phyloP scores from a whole-genome alignment of 1,284 basidiomycete genomes.

The Ustilago trichophora region DNA sequence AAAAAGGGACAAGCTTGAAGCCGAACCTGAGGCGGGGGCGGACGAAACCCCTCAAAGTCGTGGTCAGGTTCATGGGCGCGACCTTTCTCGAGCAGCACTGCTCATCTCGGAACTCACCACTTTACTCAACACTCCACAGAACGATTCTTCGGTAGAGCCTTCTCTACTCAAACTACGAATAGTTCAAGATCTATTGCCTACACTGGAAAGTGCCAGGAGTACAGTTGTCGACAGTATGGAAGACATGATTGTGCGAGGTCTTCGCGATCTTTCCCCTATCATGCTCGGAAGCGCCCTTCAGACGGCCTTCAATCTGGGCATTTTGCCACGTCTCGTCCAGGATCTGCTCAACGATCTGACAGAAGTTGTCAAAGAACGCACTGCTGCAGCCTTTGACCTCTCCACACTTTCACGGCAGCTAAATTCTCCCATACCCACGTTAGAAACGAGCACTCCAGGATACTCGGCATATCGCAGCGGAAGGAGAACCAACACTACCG shows the following conservation, averaged over 20 bases:
- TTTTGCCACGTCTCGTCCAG: slow-evolving; percentile 82
- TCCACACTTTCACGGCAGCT: slow-evolving; percentile 84
- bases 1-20: too few species aligned
- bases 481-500: too few species aligned
- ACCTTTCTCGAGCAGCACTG: slow-evolving; percentile 47
- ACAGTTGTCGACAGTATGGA: slow-evolving; percentile 56
- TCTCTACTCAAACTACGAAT: too few species aligned
- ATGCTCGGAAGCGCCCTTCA: slow-evolving; percentile 89
- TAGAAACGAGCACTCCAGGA: not conserved
- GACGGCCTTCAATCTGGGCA: slow-evolving; percentile 89
- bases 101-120: slow-evolving; percentile 37
- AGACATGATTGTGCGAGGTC: slow-evolving; percentile 55
- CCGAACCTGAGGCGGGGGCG: too few species aligned
- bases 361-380: slow-evolving; percentile 80
- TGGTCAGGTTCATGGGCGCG: slow-evolving; percentile 37
- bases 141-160: too few species aligned
- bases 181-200: slow-evolving; percentile 31
- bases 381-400: slow-evolving; percentile 84
- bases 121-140: too few species aligned
- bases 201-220: slow-evolving; percentile 35
- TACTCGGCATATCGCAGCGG: too few species aligned
- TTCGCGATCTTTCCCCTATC: slow-evolving; percentile 65
- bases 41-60: too few species aligned
- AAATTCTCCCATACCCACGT: slow-evolving; percentile 53
- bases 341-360: slow-evolving; percentile 82